These are phyloP conservation scores for Didymella glomerata DNA, from an alignment of 2,329 filamentous ascomycete species.

Conservation along the genomic window DNA sequence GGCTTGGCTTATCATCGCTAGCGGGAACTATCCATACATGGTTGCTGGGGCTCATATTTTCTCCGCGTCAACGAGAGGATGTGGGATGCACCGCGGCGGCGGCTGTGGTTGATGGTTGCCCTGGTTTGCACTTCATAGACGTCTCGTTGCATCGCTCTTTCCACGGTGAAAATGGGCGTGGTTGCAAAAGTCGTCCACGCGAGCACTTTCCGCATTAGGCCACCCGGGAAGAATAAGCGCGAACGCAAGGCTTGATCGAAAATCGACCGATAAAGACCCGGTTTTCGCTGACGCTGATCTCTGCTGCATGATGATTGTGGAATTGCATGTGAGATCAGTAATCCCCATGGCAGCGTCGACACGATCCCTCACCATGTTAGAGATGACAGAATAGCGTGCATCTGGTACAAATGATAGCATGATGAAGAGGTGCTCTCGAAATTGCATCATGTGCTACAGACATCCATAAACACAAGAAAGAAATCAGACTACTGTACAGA, in stretches of 20 bases:
- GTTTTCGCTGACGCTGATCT: background rate
- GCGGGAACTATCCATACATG: conserved; percentile 12
- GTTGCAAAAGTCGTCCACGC: conserved; percentile 16
- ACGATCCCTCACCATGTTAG: no score
- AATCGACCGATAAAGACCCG: background rate
- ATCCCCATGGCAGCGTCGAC: background rate
- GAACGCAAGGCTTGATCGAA: conserved; percentile 8
- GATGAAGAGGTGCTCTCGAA: no score
- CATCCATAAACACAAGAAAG: no score
- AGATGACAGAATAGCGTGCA: no score
- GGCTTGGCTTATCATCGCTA: conserved; percentile 15
- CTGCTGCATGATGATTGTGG: background rate
- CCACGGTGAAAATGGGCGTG: background rate
- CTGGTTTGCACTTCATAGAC: fast-evolving
- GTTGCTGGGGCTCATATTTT: background rate
- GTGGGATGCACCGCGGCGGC: background rate
- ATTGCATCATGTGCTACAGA: no score
- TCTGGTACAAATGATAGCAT: no score
- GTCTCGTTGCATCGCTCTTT: background rate
- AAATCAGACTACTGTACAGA: no score
- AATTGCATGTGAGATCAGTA: conserved; percentile 1
- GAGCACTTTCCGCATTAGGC: conserved; percentile 20
- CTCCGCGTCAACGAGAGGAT: background rate
- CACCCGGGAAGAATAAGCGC: background rate
- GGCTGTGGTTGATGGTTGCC: background rate